phyloP scores from a whole-genome alignment of 345 rosid species.

The Syzygium oleosum region DNA sequence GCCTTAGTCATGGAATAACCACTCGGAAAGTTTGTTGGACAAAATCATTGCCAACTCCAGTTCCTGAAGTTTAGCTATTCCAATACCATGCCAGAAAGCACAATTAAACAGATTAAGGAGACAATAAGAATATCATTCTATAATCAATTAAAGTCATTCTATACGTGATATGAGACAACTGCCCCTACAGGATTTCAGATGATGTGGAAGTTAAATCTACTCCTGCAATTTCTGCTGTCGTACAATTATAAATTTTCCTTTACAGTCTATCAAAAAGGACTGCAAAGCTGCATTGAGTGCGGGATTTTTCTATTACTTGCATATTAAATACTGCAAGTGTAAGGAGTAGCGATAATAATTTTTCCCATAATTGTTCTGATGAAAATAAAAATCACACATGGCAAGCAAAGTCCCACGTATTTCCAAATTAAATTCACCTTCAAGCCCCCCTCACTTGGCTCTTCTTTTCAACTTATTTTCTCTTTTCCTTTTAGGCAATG shows the following conservation, averaged over 20 bases:
- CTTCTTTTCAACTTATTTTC: not conserved
- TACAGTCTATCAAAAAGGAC: not conserved
- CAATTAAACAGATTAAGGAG: not conserved
- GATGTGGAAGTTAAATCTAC: not conserved
- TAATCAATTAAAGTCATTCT: not conserved
- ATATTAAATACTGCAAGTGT: not conserved
- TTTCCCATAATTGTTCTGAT: not conserved
- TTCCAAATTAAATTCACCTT: not conserved
- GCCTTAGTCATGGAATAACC: not conserved
- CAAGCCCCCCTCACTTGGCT: not conserved
- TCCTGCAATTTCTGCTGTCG: not conserved
- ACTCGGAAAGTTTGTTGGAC: not conserved
- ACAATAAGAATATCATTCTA: not conserved
- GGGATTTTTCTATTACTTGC: not conserved
- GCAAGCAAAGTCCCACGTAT: not conserved
- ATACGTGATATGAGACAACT: not conserved
- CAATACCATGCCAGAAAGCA: not conserved
- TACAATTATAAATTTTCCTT: not conserved
- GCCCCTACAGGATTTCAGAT: not conserved
- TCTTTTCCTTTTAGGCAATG: not conserved
- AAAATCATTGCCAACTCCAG: not conserved
- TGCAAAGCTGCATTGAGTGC: not conserved
- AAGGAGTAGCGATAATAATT: not conserved
- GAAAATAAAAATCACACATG: not conserved
- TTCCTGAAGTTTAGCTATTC: not conserved